Evolutionary conservation across 2,329 filamentous ascomycete species (phyloP), one percentile per base, ranked within the genome.

Genomic region (Cladobotryum mycophilum): DNA sequence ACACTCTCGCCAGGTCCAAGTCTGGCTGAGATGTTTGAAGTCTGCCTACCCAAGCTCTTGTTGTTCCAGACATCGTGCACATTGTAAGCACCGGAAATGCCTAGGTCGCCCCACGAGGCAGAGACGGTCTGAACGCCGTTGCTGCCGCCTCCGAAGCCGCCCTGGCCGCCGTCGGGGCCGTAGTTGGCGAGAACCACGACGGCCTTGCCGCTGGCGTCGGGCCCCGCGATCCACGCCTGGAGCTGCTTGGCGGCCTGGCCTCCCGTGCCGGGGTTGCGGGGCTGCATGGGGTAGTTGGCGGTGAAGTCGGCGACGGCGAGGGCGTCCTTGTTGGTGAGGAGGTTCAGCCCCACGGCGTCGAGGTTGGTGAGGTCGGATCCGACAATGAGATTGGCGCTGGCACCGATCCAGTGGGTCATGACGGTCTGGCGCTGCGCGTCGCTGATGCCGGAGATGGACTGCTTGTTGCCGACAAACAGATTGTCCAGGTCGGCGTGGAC

Each of bases 361-460:
- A 56, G 41, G 30, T 53, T 33, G 22, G 53, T 43, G 17, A 58
- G 53, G 42, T 58, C 56, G 12, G 55, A 52, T 20, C 56, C 56
- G 22, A 46, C 40, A 35, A 55, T 53, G 22, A 56, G 55, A 18
- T 58, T 55, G 9, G 55, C 53, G 12, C 55, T 52, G 5, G 56
- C 55, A 7, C 51, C 56, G 46, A 58, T 54, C 51, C 55, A 58
- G 46, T 58, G 56, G 20, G 55, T 56, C 51, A 55, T 55, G 47
- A 58, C 49, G 17, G 53, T 55, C 34, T 54, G 53, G 20, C 56
- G 53, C 51, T 58, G 51, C 20, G 45, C 30, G 35, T 56, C 53
- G 11, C 53, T 55, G 43, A 58, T 48, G 13, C 55, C 55, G 14
- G 53, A 51, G 15, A 51, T 41, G 34, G 45, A 34, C 18, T 48